Conservation (phyloP, 768 basidiomycete species). For the Candolleomyces aberdarensis region DNA sequence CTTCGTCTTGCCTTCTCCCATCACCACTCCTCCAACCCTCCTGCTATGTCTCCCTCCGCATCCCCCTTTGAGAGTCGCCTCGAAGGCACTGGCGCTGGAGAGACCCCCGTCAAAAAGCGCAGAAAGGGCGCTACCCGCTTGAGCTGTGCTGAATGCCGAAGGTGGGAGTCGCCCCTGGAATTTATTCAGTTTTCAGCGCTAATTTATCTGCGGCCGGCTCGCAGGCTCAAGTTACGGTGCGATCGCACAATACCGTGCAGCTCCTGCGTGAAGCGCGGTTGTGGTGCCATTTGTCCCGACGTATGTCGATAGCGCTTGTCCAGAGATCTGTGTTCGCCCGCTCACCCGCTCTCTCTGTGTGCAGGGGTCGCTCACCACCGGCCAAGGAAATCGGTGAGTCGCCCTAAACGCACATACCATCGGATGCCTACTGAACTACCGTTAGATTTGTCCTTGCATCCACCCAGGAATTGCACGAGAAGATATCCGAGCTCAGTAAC, state of each 20-base stretch:
- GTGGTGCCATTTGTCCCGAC: slow-evolving; percentile 81
- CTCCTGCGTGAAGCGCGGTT: slow-evolving; percentile 78
- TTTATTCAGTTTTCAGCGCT: slow-evolving; percentile 5
- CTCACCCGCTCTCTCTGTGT: neutral
- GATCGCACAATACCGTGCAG: slow-evolving; percentile 76
- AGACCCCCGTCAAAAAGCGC: slow-evolving; percentile 49
- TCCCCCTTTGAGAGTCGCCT: neutral
- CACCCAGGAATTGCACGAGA: slow-evolving; percentile 79
- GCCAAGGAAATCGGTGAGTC: slow-evolving; percentile 73
- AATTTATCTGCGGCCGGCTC: slow-evolving; percentile 5
- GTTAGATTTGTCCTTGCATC: slow-evolving; percentile 74
- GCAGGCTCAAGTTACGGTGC: slow-evolving; percentile 66
- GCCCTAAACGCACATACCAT: neutral
- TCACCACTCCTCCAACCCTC: neutral
- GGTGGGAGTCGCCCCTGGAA: slow-evolving; percentile 34
- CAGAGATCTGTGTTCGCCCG: neutral
- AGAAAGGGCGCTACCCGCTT: slow-evolving; percentile 73
- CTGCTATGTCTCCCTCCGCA: neutral
- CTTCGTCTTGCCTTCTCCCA: slow-evolving; percentile 1
- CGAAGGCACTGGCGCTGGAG: neutral
- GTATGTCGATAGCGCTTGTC: slow-evolving; percentile 32
- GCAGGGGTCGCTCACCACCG: slow-evolving; percentile 75
- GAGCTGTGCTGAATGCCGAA: slow-evolving; percentile 78
- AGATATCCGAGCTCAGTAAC: slow-evolving; percentile 68
- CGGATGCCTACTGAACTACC: neutral